Conservation (phyloP, 306 rosid species). For the Fagus sylvatica region DNA sequence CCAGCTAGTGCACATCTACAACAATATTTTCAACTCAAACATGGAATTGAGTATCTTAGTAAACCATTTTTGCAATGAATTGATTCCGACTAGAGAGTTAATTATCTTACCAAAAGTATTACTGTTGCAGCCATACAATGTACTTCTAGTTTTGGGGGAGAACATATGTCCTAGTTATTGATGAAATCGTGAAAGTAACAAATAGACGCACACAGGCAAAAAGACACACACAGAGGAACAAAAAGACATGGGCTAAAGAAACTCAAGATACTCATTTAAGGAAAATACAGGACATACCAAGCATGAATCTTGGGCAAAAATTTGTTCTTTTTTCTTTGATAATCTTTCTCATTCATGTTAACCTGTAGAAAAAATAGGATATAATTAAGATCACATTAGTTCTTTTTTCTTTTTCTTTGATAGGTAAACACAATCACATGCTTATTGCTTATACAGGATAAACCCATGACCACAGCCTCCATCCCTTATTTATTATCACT, state of each 20-base stretch:
- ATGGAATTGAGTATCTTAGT: too few species aligned
- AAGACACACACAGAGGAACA: neutral
- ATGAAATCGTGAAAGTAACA: neutral
- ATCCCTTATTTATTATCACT: neutral
- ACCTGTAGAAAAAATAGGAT: constrained; percentile 57
- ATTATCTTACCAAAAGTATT: neutral
- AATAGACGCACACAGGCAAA: neutral
- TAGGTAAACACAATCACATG: neutral
- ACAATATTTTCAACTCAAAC: neutral
- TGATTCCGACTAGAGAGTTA: neutral
- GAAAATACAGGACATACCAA: constrained; percentile 49
- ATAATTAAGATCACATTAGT: neutral
- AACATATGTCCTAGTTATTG: neutral
- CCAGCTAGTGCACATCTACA: neutral
- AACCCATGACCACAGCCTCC: neutral
- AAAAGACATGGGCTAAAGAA: constrained; percentile 5
- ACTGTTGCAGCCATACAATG: neutral
- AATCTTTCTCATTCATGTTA: constrained; percentile 97
- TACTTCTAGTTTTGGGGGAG: neutral
- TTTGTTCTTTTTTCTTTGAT: constrained; percentile 95
- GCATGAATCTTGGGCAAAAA: constrained; percentile 98
- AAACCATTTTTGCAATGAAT: neutral
- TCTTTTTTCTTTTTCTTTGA: neutral
- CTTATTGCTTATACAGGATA: neutral
- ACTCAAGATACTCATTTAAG: neutral